Percentiles rank a stretch among this genome's conserved stretches.
Evolutionary conservation across 2,329 filamentous ascomycete species (phyloP).

Genomic region (Diaporthe aspalathi): DNA sequence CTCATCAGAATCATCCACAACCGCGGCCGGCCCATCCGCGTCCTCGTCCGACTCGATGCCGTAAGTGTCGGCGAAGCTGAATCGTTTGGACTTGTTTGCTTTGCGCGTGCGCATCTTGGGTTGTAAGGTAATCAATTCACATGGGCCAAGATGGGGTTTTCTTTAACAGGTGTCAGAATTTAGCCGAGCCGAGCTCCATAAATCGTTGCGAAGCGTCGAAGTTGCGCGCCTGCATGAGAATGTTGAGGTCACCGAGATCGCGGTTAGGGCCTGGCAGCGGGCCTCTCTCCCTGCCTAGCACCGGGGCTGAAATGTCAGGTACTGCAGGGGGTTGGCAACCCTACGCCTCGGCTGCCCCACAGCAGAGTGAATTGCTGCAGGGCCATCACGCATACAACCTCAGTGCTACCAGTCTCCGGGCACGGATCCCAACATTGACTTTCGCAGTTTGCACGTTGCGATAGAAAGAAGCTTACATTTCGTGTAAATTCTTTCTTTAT

Average conservation of each 20-base stretch:
- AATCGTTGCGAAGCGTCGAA: neutral
- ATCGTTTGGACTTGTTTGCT: constrained; percentile 36
- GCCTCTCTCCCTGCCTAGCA: neutral
- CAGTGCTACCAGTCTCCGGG: neutral
- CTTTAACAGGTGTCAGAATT: neutral
- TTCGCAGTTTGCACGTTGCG: neutral
- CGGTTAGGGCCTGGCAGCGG: neutral
- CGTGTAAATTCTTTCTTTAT: no score
- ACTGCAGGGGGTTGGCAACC: neutral
- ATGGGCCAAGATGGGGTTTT: neutral
- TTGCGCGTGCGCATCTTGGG: constrained; percentile 37
- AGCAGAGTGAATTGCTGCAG: neutral
- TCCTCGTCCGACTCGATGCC: constrained; percentile 35
- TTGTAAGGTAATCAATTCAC: neutral
- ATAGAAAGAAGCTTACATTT: neutral
- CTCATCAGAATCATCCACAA: constrained; percentile 2
- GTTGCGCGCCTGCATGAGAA: neutral
- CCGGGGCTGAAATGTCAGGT: neutral
- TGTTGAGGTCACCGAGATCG: neutral
- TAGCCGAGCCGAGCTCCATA: constrained; percentile 2
- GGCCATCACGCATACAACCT: neutral
- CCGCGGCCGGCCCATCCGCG: constrained; percentile 1
- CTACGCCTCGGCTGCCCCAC: neutral
- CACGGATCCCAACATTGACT: neutral
- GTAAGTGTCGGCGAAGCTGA: constrained; percentile 31